These are phyloP conservation scores for Goffeauzyma gilvescens DNA, from an alignment of 768 basidiomycete species.

Conservation along the genomic window DNA sequence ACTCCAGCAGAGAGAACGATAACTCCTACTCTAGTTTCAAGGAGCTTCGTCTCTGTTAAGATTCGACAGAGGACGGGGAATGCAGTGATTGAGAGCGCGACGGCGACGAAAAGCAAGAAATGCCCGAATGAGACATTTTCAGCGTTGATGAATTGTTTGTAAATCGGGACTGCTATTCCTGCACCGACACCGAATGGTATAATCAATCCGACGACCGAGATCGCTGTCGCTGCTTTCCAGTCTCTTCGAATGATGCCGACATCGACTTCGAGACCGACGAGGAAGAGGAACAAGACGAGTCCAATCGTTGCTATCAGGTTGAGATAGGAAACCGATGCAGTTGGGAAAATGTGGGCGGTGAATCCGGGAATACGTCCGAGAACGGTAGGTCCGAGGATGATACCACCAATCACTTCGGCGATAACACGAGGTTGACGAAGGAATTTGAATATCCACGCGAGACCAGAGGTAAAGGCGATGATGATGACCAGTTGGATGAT, in stretches of 20 bases:
- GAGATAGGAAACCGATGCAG: constrained; percentile 44
- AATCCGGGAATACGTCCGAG: constrained; percentile 67
- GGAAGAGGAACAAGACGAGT: constrained; percentile 43
- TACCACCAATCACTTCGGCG: constrained; percentile 76
- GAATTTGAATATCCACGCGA: constrained; percentile 45
- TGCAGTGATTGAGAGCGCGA: constrained; percentile 48
- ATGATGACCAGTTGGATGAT: constrained; percentile 47
- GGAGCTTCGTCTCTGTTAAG: constrained; percentile 58
- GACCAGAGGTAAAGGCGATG: constrained; percentile 54
- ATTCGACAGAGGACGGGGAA: constrained; percentile 46
- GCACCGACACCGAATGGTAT: constrained; percentile 68
- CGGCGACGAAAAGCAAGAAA: constrained; percentile 69
- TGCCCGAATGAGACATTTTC: constrained; percentile 49
- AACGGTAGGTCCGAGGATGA: constrained; percentile 57
- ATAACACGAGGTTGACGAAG: constrained; percentile 84
- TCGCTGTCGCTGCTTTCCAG: constrained; percentile 39
- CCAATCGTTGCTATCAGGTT: constrained; percentile 56
- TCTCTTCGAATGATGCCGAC: constrained; percentile 49
- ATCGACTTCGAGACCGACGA: constrained; percentile 72
- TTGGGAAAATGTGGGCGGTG: constrained; percentile 65
- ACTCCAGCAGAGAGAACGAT: constrained; percentile 68
- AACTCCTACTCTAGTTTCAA: constrained; percentile 68
- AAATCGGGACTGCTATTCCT: constrained; percentile 52
- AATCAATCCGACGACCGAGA: constrained; percentile 50
- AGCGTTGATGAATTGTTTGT: constrained; percentile 43